Conservation (phyloP, 2,329 filamentous ascomycete genomes). For the Magnaporthiopsis poae region DNA sequence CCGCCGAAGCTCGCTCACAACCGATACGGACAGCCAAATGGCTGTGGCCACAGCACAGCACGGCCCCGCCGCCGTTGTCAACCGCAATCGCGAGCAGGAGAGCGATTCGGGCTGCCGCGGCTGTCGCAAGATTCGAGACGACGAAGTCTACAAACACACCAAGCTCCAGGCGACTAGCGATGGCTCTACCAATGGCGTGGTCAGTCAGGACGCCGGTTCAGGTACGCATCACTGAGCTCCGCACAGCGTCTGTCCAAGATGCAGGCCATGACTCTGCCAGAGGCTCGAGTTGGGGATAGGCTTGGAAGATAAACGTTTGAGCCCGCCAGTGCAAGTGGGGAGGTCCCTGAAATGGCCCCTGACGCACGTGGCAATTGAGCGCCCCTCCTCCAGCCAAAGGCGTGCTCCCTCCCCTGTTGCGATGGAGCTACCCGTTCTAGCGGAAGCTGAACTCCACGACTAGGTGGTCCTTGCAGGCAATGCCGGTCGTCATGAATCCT, state of each 20-base stretch:
- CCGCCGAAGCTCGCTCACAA: background rate
- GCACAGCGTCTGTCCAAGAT: background rate
- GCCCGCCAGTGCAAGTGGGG: too few relatives aligned
- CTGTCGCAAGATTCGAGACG: constrained; percentile 6
- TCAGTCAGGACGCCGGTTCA: background rate
- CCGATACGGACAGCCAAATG: background rate
- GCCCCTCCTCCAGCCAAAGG: too few relatives aligned
- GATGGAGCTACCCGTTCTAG: background rate
- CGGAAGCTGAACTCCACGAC: background rate
- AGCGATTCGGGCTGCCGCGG: constrained; percentile 4
- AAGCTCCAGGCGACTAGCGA: background rate
- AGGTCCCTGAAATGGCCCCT: too few relatives aligned
- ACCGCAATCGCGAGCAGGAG: constrained; percentile 2
- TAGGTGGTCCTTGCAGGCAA: background rate
- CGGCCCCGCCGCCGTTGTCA: background rate
- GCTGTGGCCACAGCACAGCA: background rate
- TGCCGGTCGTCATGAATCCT: background rate
- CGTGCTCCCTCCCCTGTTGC: background rate
- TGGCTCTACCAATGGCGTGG: background rate
- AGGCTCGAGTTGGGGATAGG: too few relatives aligned
- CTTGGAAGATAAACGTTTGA: too few relatives aligned
- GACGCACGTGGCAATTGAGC: background rate
- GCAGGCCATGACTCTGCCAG: background rate
- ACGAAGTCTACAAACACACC: background rate
- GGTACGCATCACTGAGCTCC: background rate